Evolutionary conservation across 352 stramenopile species (phyloP).

Genomic region (Phytopythium sindhum): DNA sequence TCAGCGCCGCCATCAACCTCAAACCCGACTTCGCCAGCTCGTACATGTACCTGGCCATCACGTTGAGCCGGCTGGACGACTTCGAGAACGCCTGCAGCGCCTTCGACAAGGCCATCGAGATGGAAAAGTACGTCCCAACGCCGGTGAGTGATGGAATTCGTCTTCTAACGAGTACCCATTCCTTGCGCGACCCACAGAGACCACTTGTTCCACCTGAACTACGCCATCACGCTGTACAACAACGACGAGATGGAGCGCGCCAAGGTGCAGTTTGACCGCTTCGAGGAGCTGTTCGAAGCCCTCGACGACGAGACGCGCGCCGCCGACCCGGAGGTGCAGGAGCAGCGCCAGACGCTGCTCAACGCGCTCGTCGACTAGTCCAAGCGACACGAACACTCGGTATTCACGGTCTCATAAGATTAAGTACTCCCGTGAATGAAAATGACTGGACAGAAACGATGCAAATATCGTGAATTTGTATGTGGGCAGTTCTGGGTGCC

Average conservation of each 20-base stretch:
- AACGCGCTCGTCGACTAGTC: slow-evolving; percentile 59
- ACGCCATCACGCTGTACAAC: slow-evolving; percentile 87
- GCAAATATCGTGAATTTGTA: too few relatives aligned
- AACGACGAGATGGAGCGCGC: slow-evolving; percentile 87
- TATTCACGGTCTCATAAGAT: background rate
- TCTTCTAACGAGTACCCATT: background rate
- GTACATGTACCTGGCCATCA: slow-evolving; percentile 94
- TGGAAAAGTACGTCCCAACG: slow-evolving; percentile 69
- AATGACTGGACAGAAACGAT: background rate
- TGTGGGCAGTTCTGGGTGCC: background rate
- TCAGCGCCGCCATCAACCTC: slow-evolving; percentile 87
- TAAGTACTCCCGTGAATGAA: background rate
- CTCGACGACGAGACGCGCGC: slow-evolving; percentile 67
- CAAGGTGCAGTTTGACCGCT: slow-evolving; percentile 81
- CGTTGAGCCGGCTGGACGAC: slow-evolving; percentile 86
- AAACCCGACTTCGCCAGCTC: slow-evolving; percentile 86
- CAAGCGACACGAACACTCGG: too few relatives aligned
- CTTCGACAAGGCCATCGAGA: slow-evolving; percentile 91
- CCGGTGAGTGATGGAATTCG: background rate
- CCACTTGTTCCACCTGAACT: slow-evolving; percentile 88
- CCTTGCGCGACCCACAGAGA: slow-evolving; percentile 38
- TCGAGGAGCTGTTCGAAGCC: slow-evolving; percentile 76
- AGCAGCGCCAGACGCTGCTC: slow-evolving; percentile 71
- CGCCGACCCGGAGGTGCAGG: slow-evolving; percentile 62
- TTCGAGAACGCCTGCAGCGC: slow-evolving; percentile 91